These are phyloP conservation scores for Ophiocordyceps camponoti-leonardi DNA, from an alignment of 2,329 filamentous ascomycete genomes.

Conservation along the genomic window DNA sequence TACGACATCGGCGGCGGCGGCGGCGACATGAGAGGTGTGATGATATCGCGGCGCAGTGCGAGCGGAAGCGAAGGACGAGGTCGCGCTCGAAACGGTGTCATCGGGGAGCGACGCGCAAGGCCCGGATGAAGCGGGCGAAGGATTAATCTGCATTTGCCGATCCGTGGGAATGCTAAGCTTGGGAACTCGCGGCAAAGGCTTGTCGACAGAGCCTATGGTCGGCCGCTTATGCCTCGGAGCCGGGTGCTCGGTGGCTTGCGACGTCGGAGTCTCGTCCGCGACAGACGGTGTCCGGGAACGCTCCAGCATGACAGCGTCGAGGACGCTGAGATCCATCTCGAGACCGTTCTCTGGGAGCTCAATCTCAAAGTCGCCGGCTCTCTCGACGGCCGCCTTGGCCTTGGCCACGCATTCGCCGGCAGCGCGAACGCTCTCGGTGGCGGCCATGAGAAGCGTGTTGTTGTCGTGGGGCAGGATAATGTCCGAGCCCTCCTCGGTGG, in stretches of 20 bases:
- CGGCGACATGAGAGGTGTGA: neutral
- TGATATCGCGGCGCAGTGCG: conserved; percentile 31
- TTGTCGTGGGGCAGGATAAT: conserved; percentile 70
- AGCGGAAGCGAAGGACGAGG: conserved; percentile 29
- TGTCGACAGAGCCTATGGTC: conserved; percentile 35
- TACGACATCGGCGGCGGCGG: conserved; percentile 11
- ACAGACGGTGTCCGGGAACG: conserved; percentile 14
- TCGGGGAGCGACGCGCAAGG: conserved; percentile 23
- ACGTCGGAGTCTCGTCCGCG: conserved; percentile 16
- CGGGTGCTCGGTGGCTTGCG: conserved; percentile 17
- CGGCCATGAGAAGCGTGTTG: conserved; percentile 55
- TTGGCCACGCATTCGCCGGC: conserved; percentile 85
- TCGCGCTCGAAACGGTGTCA: conserved; percentile 22
- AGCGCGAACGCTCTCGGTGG: conserved; percentile 74
- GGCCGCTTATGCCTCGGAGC: conserved; percentile 19
- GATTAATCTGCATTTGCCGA: conserved; percentile 1
- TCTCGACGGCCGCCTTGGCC: conserved; percentile 69
- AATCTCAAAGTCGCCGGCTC: conserved; percentile 81
- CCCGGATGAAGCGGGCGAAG: conserved; percentile 20
- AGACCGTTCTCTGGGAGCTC: conserved; percentile 46
- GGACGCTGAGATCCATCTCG: conserved; percentile 35
- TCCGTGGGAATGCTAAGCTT: conserved; percentile 27
- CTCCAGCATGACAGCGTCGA: conserved; percentile 24
- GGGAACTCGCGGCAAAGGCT: conserved; percentile 51
- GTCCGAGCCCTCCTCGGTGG: conserved; percentile 50